Evolutionary conservation across 2,329 filamentous ascomycete genomes (phyloP), one percentile per base, ranked within the genome.

Genomic region (Sporothrix sp.): DNA sequence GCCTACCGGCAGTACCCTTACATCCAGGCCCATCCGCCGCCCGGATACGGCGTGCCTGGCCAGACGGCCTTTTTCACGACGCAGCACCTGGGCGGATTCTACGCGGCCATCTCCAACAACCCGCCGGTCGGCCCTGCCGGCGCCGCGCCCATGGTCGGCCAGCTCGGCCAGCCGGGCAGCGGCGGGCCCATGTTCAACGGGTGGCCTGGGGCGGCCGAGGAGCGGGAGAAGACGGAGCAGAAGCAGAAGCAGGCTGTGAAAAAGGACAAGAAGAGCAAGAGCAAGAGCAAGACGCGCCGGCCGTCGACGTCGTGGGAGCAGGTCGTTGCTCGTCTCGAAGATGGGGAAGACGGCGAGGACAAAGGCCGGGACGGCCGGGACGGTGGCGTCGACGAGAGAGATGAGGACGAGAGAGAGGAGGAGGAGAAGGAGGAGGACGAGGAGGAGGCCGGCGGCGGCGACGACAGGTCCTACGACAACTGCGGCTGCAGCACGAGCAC

Each of bases 191-290:
- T 54, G 21, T 54, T 52, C 25, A 54, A 48, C 21, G 14, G 35
- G 47, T 54, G 53, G 53, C 42, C 43, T 2, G 53, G 53, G 7
- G 33, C 47, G 2, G 36, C 35, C 1, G 37, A 48, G 4, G 45
- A 47, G 9, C 27, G 28, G 4, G 21, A 23, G 14, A 42, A n/a
- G 28, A n/a, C 14, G 14, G 14, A 32, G 30, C 3, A 23, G 16
- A n/a, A 28, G 20, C 25, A 42, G 35, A 8, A 32, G 16, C 18
- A 9, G 3, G 27, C 13, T 10, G 20, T 40, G 18, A 25, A 14
- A n/a, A 30, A 18, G 8, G 7, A 10, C 10, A 14, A 25, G 11
- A 39, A 25, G 18, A 35, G 7, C 13, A 47, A 40, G 20, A 28
- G 14, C 13, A 39, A 25, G 6, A 23, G 27, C 6, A 16, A 39